Base-by-base conservation (phyloP, 2,329 filamentous ascomycete genomes). In the Sarocladium kiliense region DNA sequence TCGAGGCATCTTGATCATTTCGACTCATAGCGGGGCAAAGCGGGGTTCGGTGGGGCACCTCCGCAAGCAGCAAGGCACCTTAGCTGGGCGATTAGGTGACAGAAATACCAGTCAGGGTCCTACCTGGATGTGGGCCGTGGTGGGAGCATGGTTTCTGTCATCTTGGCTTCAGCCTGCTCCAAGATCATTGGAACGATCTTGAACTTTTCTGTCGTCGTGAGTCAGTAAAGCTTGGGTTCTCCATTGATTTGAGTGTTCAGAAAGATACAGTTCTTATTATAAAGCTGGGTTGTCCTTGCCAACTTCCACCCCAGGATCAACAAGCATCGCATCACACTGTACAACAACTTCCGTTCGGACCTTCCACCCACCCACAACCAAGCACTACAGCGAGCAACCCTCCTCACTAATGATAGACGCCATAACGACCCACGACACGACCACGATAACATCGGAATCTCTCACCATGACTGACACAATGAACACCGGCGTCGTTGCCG, bases 11-110 rank as follows among this genome's bases (percentile, higher is more conserved):
- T 32, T 27, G 25, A 36, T 51, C 47, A 51, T 23, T 51, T 51
- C 47, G 47, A 51, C 47, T 51, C 47, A 51, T 51, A 51, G 47
- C 47, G 47, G 47, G 47, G 47, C 47, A 34, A 16, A 18, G 27
- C 18, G 30, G n/a, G 41, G 18, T 16, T 3, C 3, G 16, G 36
- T 39, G 36, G 39, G 39, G 19, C 39, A 6, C 36, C 44, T 36
- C 47, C 30, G 27, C 27, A 36, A 34, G 7, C 44, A 49, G 44
- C 10, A n/a, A n/a, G n/a, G n/a, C n/a, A n/a, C n/a, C n/a, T n/a
- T n/a, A 21, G 26, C n/a, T 11, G 18, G 27, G 27, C 47, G 27
- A 51, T 51, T 5, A 16, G 27, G 18, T 51, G 47, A 51, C 47
- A 51, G 30, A 51, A 51, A 34, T 6, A 32, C 5, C 16, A 19